These are phyloP conservation scores for Alternaria brassicae DNA, from an alignment of 2,329 filamentous ascomycete genomes.

Conservation along the genomic window DNA sequence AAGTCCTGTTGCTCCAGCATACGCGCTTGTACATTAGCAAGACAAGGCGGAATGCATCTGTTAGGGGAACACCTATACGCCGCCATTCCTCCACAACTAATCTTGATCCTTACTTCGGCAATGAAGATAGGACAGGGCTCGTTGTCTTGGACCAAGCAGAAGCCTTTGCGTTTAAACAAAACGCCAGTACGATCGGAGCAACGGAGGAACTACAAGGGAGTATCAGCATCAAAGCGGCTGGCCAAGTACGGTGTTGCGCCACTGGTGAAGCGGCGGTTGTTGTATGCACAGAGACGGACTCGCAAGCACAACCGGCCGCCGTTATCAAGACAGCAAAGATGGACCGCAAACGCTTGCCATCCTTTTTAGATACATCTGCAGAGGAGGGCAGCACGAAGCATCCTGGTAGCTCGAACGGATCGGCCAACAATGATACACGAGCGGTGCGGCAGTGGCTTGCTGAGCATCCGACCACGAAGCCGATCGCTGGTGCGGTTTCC, in stretches of 20 bases:
- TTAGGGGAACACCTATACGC: slow-evolving; percentile 32
- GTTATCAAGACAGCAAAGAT: slow-evolving; percentile 44
- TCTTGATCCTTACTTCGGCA: slow-evolving; percentile 35
- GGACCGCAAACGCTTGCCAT: slow-evolving; percentile 52
- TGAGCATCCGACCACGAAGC: slow-evolving; percentile 53
- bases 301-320: slow-evolving; percentile 19
- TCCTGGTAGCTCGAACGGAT: slow-evolving; percentile 2
- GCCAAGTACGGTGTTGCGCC: slow-evolving; percentile 46
- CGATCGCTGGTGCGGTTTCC: slow-evolving; percentile 56
- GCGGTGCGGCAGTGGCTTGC: slow-evolving; percentile 54
- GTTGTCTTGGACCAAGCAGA: slow-evolving; percentile 58
- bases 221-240: slow-evolving; percentile 41
- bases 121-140: slow-evolving; percentile 51
- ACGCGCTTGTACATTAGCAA: slow-evolving; percentile 51
- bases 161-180: slow-evolving; percentile 56
- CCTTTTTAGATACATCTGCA: slow-evolving; percentile 47
- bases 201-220: slow-evolving; percentile 44
- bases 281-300: slow-evolving; percentile 26
- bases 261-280: slow-evolving; percentile 44
- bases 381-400: slow-evolving; percentile 23
- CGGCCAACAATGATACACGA: slow-evolving; percentile 24
- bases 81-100: slow-evolving; percentile 35
- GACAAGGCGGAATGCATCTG: slow-evolving; percentile 25
- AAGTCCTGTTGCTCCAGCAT: slow-evolving; percentile 60
- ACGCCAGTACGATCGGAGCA: slow-evolving; percentile 54